These are phyloP conservation scores for Kluyveromyces dobzhanskii DNA, from an alignment of 805 yeast genomes.

Conservation along the genomic window DNA sequence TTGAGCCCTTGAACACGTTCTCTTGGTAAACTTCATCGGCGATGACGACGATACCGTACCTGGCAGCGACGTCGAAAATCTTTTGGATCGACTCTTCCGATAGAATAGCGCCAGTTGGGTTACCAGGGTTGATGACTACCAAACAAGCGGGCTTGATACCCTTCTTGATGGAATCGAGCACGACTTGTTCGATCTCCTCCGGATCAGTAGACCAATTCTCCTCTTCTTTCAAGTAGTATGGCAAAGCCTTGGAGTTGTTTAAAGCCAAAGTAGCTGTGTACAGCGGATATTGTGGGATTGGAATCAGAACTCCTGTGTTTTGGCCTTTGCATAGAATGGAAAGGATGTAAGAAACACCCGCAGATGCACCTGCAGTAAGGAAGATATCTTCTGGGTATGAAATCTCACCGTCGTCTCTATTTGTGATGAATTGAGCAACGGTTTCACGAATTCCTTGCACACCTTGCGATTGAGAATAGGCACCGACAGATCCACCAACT, in stretches of 20 bases:
- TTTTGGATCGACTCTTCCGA: slow-evolving; percentile 56
- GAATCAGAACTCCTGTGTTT: slow-evolving; percentile 75
- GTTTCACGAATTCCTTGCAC: slow-evolving; percentile 59
- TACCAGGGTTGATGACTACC: slow-evolving; percentile 96
- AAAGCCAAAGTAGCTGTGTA: slow-evolving; percentile 92
- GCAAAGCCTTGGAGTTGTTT: slow-evolving; percentile 73
- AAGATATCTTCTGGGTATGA: slow-evolving; percentile 67
- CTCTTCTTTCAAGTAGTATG: slow-evolving; percentile 77
- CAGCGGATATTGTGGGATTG: slow-evolving; percentile 96
- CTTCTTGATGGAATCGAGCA: slow-evolving; percentile 38
- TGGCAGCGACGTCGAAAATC: slow-evolving; percentile 72
- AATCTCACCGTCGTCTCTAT: slow-evolving; percentile 69
- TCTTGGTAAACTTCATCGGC: slow-evolving; percentile 99
- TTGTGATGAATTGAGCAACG: slow-evolving; percentile 70
- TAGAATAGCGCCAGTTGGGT: slow-evolving; percentile 91
- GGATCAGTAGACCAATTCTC: slow-evolving; percentile 81
- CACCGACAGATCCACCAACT: slow-evolving; percentile 78
- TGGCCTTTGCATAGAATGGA: slow-evolving; percentile 61
- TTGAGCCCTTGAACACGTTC: slow-evolving; percentile 65
- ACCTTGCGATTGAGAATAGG: slow-evolving; percentile 93
- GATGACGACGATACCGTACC: slow-evolving; percentile 73
- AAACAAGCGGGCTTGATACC: slow-evolving; percentile 66
- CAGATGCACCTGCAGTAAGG: slow-evolving; percentile 90
- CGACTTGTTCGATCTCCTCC: slow-evolving; percentile 46
- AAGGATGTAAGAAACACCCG: slow-evolving; percentile 78